phyloP scores from a whole-genome alignment of 2,329 filamentous ascomycete species.

The Trichoderma sp. region DNA sequence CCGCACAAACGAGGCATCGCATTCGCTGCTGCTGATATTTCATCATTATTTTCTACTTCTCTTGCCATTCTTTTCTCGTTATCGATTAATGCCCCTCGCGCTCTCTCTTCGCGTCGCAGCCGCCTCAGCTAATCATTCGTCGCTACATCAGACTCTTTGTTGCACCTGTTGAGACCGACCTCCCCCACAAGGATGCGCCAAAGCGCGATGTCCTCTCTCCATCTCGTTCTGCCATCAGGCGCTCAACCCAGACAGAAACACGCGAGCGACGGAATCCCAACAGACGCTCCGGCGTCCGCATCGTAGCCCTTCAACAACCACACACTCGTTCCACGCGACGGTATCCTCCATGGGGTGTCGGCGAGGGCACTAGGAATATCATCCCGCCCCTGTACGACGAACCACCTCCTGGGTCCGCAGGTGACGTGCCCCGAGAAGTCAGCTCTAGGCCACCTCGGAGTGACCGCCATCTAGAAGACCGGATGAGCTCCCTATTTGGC shows the following conservation, averaged over 20 bases:
- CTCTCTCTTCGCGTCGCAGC: background rate
- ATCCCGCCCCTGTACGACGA: background rate
- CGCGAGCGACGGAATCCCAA: constrained; percentile 33
- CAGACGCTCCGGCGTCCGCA: constrained; percentile 32
- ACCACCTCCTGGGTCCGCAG: background rate
- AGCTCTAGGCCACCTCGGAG: constrained; percentile 26
- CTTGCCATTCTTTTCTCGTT: background rate
- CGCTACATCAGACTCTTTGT: constrained; percentile 44
- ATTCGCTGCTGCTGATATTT: background rate
- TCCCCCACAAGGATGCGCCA: constrained; percentile 38
- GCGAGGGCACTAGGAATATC: constrained; percentile 15
- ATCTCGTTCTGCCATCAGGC: constrained; percentile 45
- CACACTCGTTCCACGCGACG: constrained; percentile 22
- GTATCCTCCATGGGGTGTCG: constrained; percentile 29
- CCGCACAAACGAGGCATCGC: background rate
- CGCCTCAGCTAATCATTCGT: background rate
- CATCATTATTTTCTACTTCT: background rate
- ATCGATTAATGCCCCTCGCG: background rate
- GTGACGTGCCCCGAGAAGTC: constrained; percentile 30
- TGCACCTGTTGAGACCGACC: constrained; percentile 48
- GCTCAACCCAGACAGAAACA: constrained; percentile 35
- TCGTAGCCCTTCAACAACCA: constrained; percentile 32
- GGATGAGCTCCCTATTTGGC: constrained; percentile 31
- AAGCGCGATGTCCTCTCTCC: constrained; percentile 35
- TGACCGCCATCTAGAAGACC: constrained; percentile 31